Evolutionary conservation across 352 stramenopile genomes (phyloP).

Genomic region (Phytophthora citrophthora): DNA sequence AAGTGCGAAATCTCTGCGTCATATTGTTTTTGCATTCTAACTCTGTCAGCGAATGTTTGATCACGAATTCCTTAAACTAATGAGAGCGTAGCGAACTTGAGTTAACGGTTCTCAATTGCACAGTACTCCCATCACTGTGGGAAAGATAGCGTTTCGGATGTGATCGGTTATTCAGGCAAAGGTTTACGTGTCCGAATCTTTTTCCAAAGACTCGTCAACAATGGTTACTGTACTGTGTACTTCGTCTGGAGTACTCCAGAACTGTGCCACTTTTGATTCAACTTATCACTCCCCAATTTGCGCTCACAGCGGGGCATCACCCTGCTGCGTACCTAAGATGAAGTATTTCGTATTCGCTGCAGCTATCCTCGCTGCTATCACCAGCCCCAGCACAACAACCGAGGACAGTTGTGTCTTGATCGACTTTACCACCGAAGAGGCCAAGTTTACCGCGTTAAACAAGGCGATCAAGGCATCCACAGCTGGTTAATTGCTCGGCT

Average conservation of each 20-base stretch:
- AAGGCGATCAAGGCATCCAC: conserved; percentile 26
- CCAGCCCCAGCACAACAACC: not conserved
- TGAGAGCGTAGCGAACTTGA: no score
- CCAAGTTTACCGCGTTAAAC: conserved; percentile 51
- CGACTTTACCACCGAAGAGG: conserved; percentile 45
- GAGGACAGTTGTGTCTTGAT: conserved; percentile 40
- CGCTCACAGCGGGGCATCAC: not conserved
- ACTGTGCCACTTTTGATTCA: not conserved
- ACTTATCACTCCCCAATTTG: conserved; percentile 1
- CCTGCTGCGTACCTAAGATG: not conserved
- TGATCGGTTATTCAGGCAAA: no score
- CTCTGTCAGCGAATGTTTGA: no score
- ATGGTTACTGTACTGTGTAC: no score
- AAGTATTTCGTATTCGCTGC: conserved; percentile 6
- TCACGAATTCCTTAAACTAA: no score
- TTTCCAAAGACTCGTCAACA: no score
- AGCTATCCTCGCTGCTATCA: conserved; percentile 6
- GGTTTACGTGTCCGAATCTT: no score
- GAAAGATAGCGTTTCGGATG: no score
- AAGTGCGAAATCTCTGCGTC: no score
- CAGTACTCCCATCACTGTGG: no score
- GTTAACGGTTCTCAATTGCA: no score
- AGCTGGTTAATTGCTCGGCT: conserved; percentile 21
- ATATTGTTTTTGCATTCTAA: no score
- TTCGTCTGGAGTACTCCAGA: not conserved